Evolutionary conservation across 176 grass and related monocot species (phyloP).

Genomic region (Cocos nucifera): DNA sequence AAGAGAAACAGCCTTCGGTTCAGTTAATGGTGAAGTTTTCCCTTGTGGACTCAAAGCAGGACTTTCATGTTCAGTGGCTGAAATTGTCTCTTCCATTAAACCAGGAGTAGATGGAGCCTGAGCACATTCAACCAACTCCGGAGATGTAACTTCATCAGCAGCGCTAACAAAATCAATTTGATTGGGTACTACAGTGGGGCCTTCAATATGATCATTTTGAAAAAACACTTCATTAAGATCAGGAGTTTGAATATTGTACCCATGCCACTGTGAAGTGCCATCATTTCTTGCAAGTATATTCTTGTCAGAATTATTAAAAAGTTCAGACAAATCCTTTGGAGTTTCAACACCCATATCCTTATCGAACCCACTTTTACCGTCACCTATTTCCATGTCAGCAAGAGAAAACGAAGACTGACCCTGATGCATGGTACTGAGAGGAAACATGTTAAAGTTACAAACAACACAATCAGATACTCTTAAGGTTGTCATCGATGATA

Average conservation of each 20-base stretch:
- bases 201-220: conserved; percentile 45
- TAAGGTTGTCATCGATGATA: too few species aligned
- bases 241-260: conserved; percentile 71
- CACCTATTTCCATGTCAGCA: conserved; percentile 73
- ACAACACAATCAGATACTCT: too few species aligned
- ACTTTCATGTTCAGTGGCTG: conserved; percentile 61
- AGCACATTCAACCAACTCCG: conserved; percentile 52
- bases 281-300: conserved; percentile 15
- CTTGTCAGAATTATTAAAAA: conserved; percentile 24
- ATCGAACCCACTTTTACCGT: conserved; percentile 20
- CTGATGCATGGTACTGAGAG: conserved; percentile 46
- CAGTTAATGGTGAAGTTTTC: conserved; percentile 48
- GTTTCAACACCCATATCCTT: conserved; percentile 41
- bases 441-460: conserved; percentile 10
- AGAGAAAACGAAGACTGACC: conserved; percentile 34
- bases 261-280: conserved; percentile 46
- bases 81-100: conserved; percentile 71
- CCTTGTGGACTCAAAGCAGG: conserved; percentile 56
- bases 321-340: conserved; percentile 30
- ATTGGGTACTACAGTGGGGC: conserved; percentile 35
- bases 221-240: conserved; percentile 89
- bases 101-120: conserved; percentile 85
- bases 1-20: too few species aligned
- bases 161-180: conserved; percentile 31
- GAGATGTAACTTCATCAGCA: conserved; percentile 43